Conservation (phyloP, 2,329 filamentous ascomycete species). For the Xylaria hypoxylon region DNA sequence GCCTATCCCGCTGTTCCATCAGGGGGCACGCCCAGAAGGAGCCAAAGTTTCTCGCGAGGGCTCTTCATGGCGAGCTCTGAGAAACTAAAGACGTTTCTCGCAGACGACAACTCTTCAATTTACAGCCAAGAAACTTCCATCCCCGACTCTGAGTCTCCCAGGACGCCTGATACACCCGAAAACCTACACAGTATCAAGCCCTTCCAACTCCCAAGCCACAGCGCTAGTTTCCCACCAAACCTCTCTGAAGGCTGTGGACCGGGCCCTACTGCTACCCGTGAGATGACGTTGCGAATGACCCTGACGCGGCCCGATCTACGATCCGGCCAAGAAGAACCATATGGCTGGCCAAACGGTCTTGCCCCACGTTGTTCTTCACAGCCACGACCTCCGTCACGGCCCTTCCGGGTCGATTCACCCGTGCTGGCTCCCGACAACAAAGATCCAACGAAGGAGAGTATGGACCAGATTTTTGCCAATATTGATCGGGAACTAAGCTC, state of each 20-base stretch:
- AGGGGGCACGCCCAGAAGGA: constrained; percentile 46
- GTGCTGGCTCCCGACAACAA: constrained; percentile 49
- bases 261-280: constrained; percentile 71
- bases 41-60: constrained; percentile 41
- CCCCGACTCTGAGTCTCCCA: constrained; percentile 69
- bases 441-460: constrained; percentile 61
- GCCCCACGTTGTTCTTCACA: constrained; percentile 48
- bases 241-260: constrained; percentile 61
- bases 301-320: constrained; percentile 89
- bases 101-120: constrained; percentile 65
- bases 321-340: constrained; percentile 76
- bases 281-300: constrained; percentile 98
- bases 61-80: constrained; percentile 55
- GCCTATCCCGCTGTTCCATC: constrained; percentile 51
- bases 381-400: constrained; percentile 41
- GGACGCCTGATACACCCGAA: constrained; percentile 64
- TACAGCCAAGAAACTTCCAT: constrained; percentile 67
- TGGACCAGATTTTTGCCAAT: constrained; percentile 65
- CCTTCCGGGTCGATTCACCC: constrained; percentile 51
- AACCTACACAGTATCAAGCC: constrained; percentile 49
- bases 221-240: constrained; percentile 44
- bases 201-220: constrained; percentile 45
- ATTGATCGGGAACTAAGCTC: constrained; percentile 63
- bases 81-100: constrained; percentile 59
- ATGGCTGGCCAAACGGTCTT: constrained; percentile 71